Evolutionary conservation across 140 eudicot genomes (phyloP).

Genomic region (Bidens hawaiensis): DNA sequence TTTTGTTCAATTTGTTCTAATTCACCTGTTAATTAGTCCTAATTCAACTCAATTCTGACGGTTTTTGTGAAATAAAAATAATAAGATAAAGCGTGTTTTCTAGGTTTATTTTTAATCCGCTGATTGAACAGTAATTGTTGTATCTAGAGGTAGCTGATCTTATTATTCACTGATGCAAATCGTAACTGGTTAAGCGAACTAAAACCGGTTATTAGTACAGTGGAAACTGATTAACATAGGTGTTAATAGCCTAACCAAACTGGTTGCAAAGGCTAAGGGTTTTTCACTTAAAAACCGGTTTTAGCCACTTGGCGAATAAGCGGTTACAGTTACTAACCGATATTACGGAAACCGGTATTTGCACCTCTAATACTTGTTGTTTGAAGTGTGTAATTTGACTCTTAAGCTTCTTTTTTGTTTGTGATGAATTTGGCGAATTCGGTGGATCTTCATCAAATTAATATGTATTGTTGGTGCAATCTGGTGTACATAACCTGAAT

Average conservation of each 20-base stretch:
- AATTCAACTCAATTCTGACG: not conserved
- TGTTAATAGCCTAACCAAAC: too few species aligned
- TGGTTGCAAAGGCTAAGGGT: too few species aligned
- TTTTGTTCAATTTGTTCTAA: not conserved
- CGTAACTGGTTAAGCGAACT: too few species aligned
- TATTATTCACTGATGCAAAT: too few species aligned
- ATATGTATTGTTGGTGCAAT: not conserved
- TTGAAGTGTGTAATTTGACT: not conserved
- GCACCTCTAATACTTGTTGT: too few species aligned
- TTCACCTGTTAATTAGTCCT: not conserved
- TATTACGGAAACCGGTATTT: too few species aligned
- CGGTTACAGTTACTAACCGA: too few species aligned
- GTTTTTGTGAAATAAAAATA: constrained; percentile 5
- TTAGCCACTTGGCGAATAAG: too few species aligned
- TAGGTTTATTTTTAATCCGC: constrained; percentile 8
- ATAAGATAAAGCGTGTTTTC: constrained; percentile 5
- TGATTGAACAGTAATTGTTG: not conserved
- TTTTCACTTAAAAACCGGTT: too few species aligned
- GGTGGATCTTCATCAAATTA: not conserved
- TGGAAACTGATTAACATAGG: too few species aligned
- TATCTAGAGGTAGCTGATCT: not conserved
- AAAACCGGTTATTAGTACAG: too few species aligned
- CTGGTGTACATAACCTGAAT: not conserved
- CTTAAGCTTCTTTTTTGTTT: not conserved
- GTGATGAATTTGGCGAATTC: not conserved